Evolutionary conservation across 2,329 filamentous ascomycete genomes (phyloP).

Genomic region (Beauveria brongniartii): DNA sequence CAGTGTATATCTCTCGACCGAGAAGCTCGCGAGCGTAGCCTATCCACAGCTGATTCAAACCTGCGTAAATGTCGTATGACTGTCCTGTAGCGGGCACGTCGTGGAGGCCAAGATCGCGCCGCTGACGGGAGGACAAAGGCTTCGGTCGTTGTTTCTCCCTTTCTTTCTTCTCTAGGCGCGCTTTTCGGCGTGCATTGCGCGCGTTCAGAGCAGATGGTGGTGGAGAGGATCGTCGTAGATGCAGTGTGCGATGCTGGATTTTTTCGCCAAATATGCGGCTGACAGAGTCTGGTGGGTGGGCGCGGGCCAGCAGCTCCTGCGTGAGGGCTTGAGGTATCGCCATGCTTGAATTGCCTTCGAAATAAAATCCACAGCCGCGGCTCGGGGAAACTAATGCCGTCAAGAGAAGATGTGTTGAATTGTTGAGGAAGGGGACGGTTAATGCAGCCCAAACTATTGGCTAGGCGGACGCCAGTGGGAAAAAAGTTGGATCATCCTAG

Average conservation of each 20-base stretch:
- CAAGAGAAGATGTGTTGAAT: background rate
- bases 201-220: slow-evolving; percentile 44
- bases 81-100: slow-evolving; percentile 59
- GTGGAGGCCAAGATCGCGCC: slow-evolving; percentile 65
- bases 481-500: background rate
- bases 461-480: background rate
- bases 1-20: slow-evolving; percentile 48
- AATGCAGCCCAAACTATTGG: background rate
- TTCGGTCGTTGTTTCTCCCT: slow-evolving; percentile 45
- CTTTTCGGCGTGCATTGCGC: slow-evolving; percentile 48
- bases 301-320: slow-evolving; percentile 62
- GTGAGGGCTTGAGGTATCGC: slow-evolving; percentile 34
- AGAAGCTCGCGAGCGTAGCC: slow-evolving; percentile 80
- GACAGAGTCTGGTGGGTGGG: slow-evolving; percentile 67
- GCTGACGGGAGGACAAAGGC: slow-evolving; percentile 73
- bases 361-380: background rate
- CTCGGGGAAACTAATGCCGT: background rate
- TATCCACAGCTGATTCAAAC: slow-evolving; percentile 71
- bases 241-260: slow-evolving; percentile 72
- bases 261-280: slow-evolving; percentile 71
- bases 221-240: slow-evolving; percentile 69
- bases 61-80: slow-evolving; percentile 64
- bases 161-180: slow-evolving; percentile 35
- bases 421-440: slow-evolving; percentile 1
- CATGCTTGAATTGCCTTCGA: background rate